phyloP scores from a whole-genome alignment of 768 basidiomycete genomes.

The Galerina sulciceps region DNA sequence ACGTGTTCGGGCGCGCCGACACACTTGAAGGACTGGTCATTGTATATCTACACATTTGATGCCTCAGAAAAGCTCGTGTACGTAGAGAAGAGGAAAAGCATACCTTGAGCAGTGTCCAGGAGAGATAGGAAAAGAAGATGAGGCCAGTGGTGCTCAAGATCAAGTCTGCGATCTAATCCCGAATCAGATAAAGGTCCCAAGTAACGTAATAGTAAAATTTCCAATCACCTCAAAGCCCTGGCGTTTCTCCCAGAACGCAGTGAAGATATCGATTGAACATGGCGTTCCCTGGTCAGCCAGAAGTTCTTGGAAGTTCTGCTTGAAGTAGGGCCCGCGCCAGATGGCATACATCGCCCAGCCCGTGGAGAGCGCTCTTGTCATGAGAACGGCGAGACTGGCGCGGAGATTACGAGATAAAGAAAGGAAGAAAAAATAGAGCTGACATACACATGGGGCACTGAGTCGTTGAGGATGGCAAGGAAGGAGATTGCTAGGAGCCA shows the following conservation, averaged over 20 bases:
- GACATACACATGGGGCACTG: slow-evolving; percentile 57
- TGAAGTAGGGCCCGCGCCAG: slow-evolving; percentile 46
- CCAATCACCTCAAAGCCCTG: slow-evolving; percentile 44
- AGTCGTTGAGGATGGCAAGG: slow-evolving; percentile 52
- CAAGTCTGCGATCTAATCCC: slow-evolving; percentile 50
- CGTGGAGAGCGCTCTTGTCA: slow-evolving; percentile 48
- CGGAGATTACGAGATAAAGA: not conserved
- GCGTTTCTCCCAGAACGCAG: slow-evolving; percentile 45
- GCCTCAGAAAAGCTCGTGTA: not conserved
- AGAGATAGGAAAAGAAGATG: slow-evolving; percentile 44
- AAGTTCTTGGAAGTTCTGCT: slow-evolving; percentile 38
- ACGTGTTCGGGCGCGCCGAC: slow-evolving; percentile 57
- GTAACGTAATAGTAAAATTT: not conserved
- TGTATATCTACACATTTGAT: slow-evolving; percentile 40
- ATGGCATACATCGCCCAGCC: slow-evolving; percentile 56
- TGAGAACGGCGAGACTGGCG: slow-evolving; percentile 49
- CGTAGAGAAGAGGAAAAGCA: not conserved
- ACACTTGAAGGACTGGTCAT: slow-evolving; percentile 49
- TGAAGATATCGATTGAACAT: slow-evolving; percentile 53
- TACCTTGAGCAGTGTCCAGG: slow-evolving; percentile 50
- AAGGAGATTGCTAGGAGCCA: slow-evolving; percentile 58
- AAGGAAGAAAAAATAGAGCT: not conserved
- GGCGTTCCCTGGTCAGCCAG: slow-evolving; percentile 43
- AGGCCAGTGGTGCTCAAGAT: slow-evolving; percentile 48
- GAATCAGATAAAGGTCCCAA: not conserved